These are phyloP conservation scores for Emericellopsis terricola DNA, from an alignment of 495 filamentous ascomycete genomes.

Conservation along the genomic window DNA sequence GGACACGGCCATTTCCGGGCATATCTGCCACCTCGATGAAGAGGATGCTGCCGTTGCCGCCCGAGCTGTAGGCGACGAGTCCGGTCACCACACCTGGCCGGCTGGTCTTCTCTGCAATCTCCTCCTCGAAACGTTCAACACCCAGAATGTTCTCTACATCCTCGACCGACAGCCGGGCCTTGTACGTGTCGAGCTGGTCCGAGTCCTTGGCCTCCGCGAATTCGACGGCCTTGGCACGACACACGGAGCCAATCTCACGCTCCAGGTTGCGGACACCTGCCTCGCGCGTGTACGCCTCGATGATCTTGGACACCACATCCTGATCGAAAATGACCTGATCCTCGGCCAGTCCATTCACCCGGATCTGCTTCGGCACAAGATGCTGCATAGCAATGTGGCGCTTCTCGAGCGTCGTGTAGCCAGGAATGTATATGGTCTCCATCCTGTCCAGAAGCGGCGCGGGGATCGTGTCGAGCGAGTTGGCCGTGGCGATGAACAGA, in stretches of 20 bases:
- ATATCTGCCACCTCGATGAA: conserved; percentile 98
- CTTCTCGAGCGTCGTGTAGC: conserved; percentile 98
- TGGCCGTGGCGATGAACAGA: conserved; percentile 96
- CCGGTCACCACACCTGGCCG: conserved; percentile 93
- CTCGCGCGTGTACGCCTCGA: conserved; percentile 91
- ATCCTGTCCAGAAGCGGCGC: conserved; percentile 89
- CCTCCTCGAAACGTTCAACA: conserved; percentile 86
- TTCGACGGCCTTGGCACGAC: conserved; percentile 88
- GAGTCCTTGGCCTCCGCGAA: conserved; percentile 76
- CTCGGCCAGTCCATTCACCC: conserved; percentile 50
- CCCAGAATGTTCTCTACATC: conserved; percentile 86
- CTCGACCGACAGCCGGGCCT: conserved; percentile 48
- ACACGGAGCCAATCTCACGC: conserved; percentile 85
- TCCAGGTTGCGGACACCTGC: conserved; percentile 95
- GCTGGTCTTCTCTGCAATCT: conserved; percentile 75
- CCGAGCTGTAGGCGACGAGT: conserved; percentile 86
- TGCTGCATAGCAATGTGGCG: conserved; percentile 86
- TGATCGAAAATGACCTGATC: conserved; percentile 58
- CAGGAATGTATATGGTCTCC: conserved; percentile 82
- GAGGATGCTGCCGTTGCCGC: conserved; percentile 86
- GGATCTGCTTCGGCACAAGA: conserved; percentile 85
- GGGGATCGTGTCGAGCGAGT: conserved; percentile 89
- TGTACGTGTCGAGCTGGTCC: conserved; percentile 51
- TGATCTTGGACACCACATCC: conserved; percentile 83
- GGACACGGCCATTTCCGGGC: conserved; percentile 82